Base-by-base conservation (phyloP, 2,329 filamentous ascomycete genomes). In the Ploettnerulaceae sp. region DNA sequence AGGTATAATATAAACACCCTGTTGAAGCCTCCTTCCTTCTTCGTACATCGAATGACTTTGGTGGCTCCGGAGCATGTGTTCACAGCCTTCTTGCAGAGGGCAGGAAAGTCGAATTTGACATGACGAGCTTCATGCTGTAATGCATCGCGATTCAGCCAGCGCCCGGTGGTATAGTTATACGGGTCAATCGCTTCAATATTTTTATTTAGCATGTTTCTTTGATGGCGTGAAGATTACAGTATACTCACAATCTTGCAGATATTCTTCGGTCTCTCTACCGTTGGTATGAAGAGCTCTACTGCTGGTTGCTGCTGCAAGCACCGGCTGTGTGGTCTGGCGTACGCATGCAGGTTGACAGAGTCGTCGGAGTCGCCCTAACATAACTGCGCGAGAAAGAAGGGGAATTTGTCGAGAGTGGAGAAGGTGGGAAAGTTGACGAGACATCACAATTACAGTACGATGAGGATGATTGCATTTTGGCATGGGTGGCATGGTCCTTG, bases 61-160 rank as follows among this genome's bases (percentile, higher is more conserved):
- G 28, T 31, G 28, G 28, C 28, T 11, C 28, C 28, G 4, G 28
- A 31, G 11, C 28, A 31, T 12, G 28, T 31, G 28, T 31, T 31
- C 28, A 31, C 33, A 36, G 33, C 33, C 33, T 22, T 21, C 20
- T n/a, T 36, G 33, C 33, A 36, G 3, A 36, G 15, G 18, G 33
- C 33, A 21, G 33, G 20, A 36, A 36, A 36, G 18, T 36, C 33
- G 33, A 36, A 36, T 21, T 36, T 36, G 33, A 36, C 11, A n/a
- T 36, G 24, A 14, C 33, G 33, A 8, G 33, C 33, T 22, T n/a
- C 33, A 24, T 21, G 33, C 15, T 36, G 33, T 22, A 36, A 24
- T 12, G 21, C 24, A 9, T 36, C 33, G 20, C 33, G 33, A 22
- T 22, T 36, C 33, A 36, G 33, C 33, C 33, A 36, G 33, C 33